These are phyloP conservation scores for Iris pallida DNA, from an alignment of 116 monocot species.

Conservation along the genomic window DNA sequence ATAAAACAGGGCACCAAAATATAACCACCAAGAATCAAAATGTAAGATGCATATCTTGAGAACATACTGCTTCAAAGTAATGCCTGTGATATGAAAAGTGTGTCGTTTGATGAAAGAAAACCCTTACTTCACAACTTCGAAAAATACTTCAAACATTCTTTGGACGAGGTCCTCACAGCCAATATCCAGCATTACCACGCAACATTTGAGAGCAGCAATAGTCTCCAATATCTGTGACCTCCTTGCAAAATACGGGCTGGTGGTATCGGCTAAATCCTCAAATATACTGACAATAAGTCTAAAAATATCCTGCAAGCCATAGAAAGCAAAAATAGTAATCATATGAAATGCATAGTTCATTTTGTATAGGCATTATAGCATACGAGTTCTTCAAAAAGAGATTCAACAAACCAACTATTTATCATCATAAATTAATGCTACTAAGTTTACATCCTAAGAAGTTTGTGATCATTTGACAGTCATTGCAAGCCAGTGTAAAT, in stretches of 20 bases:
- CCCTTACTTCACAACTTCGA: slow-evolving; percentile 58
- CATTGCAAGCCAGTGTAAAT: too few relatives aligned
- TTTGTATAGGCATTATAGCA: not conserved
- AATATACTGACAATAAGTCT: slow-evolving; percentile 62
- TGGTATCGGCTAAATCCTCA: slow-evolving; percentile 51
- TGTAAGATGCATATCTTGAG: too few relatives aligned
- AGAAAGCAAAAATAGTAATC: not conserved
- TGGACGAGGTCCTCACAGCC: slow-evolving; percentile 59
- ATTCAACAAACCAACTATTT: too few relatives aligned
- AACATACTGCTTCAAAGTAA: too few relatives aligned
- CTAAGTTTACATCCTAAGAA: too few relatives aligned
- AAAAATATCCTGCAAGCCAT: slow-evolving; percentile 63
- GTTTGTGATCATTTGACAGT: too few relatives aligned
- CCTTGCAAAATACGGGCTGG: slow-evolving; percentile 63
- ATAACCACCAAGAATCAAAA: too few relatives aligned
- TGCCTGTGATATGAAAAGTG: too few relatives aligned
- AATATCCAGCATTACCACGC: slow-evolving; percentile 67
- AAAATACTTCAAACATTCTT: slow-evolving; percentile 73
- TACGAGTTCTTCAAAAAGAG: too few relatives aligned
- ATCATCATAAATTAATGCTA: too few relatives aligned
- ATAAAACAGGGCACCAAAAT: too few relatives aligned
- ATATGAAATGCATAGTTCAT: not conserved
- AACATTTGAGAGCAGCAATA: slow-evolving; percentile 65
- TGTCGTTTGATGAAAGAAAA: not conserved
- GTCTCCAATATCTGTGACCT: slow-evolving; percentile 75